Conservation (phyloP, 2,329 filamentous ascomycete genomes). For the Phialophora chinensis region DNA sequence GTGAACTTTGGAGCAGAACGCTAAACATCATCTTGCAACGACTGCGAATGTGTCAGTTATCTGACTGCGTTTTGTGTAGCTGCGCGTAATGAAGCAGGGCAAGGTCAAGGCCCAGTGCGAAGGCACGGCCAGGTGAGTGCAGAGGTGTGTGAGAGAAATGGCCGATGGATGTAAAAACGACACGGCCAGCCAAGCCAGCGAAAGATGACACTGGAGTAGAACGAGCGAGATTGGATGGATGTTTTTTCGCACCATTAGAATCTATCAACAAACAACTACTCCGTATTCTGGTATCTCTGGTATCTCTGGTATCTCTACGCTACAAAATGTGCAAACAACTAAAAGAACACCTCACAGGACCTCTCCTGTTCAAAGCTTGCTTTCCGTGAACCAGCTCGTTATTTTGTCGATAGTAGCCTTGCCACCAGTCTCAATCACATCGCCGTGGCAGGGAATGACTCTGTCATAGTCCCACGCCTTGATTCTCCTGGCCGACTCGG, state of each 20-base stretch:
- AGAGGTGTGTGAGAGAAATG: too few relatives aligned
- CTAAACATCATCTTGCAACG: too few relatives aligned
- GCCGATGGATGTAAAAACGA: too few relatives aligned
- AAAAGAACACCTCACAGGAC: background rate
- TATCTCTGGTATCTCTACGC: conserved; percentile 18
- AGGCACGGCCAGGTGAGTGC: too few relatives aligned
- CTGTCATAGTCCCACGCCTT: conserved; percentile 81
- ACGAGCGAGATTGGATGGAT: background rate
- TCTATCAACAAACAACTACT: background rate
- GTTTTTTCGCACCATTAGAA: background rate
- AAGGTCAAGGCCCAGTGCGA: too few relatives aligned
- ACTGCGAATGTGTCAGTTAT: too few relatives aligned
- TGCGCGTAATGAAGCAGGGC: too few relatives aligned
- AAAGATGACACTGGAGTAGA: background rate
- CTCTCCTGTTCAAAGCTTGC: conserved; percentile 43
- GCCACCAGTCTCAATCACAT: conserved; percentile 76
- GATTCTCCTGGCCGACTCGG: conserved; percentile 71
- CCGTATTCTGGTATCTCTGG: conserved; percentile 13
- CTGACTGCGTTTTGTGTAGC: too few relatives aligned
- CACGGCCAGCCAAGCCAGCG: background rate
- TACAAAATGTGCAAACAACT: background rate
- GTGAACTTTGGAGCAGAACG: too few relatives aligned
- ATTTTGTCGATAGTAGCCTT: conserved; percentile 79
- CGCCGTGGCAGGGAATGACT: conserved; percentile 91
- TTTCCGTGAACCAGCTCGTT: conserved; percentile 79